Evolutionary conservation across 352 stramenopile genomes (phyloP).

Genomic region (Globisporangium uncinulatum): DNA sequence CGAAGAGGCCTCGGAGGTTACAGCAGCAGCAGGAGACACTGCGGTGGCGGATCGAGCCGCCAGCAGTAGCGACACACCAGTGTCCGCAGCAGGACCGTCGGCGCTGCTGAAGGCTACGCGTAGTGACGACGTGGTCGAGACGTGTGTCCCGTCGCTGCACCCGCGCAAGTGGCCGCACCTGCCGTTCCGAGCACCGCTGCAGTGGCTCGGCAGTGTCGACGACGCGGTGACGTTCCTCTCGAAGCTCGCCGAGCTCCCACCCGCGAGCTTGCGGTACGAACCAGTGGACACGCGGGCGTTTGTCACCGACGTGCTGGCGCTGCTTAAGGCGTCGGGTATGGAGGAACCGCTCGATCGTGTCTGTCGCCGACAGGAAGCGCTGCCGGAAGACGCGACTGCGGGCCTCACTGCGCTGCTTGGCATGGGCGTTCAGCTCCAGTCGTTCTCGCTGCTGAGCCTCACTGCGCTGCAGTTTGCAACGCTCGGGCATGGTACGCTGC

Average conservation of each 20-base stretch:
- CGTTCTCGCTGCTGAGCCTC: slow-evolving; percentile 47
- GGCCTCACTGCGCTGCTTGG: slow-evolving; percentile 35
- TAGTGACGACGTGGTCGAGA: slow-evolving; percentile 39
- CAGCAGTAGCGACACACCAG: not conserved
- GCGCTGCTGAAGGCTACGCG: slow-evolving; percentile 19
- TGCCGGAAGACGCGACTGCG: slow-evolving; percentile 25
- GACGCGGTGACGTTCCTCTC: slow-evolving; percentile 40
- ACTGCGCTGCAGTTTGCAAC: slow-evolving; percentile 27
- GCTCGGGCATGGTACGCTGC: slow-evolving; percentile 17
- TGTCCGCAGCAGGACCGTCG: not conserved
- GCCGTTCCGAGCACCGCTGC: slow-evolving; percentile 37
- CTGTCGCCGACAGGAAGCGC: not conserved
- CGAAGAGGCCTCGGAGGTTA: slow-evolving; percentile 5
- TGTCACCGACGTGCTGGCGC: slow-evolving; percentile 12
- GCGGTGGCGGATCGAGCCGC: not conserved
- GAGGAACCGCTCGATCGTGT: slow-evolving; percentile 9
- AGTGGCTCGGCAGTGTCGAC: slow-evolving; percentile 39
- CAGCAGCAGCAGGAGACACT: not conserved
- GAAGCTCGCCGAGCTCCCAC: slow-evolving; percentile 42
- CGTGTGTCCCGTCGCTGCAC: slow-evolving; percentile 31
- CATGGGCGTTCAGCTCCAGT: slow-evolving; percentile 57
- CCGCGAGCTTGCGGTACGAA: slow-evolving; percentile 62
- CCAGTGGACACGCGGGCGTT: slow-evolving; percentile 47
- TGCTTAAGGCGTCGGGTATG: slow-evolving; percentile 17
- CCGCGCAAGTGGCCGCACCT: slow-evolving; percentile 71